Evolutionary conservation across 345 rosid genomes (phyloP), one percentile per base, ranked within the genome.

Genomic region (Lepidium aucheri): DNA sequence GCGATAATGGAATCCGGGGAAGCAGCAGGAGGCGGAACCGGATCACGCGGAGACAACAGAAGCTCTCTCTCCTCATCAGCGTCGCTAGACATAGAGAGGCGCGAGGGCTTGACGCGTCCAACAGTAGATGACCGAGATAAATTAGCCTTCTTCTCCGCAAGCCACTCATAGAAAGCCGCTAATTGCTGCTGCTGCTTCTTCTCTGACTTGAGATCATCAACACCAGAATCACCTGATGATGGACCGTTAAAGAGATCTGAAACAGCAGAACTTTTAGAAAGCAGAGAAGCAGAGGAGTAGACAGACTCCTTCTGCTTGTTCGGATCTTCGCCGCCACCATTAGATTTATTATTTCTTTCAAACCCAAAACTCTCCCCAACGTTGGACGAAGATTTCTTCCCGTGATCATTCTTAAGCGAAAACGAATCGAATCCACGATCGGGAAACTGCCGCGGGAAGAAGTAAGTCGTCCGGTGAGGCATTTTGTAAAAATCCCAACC

Each of bases 391-490:
- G 53, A 17, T 34, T 77, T 81, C 75, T 83, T 87, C 76, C 80
- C 95, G 72, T 80, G 89, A 74, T 81, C 81, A 40, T 70, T 70
- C 57, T 81, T 79, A 4, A 75, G 11, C 26, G 85, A 75, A 17
- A 61, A 61, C 9, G 86, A 74, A 74, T 82, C 92, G 73, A 82
- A 78, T 26, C 84, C 87, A n/a, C 77, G 87, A 72, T 89, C 96
- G 13, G 90, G 95, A 61, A 92, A 87, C 74, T 89, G 98, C 81
- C 98, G 81, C n/a, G 96, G 97, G 81, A 93, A 93, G 85, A 93
- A 82, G 87, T 93, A 93, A 67, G 98, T 93, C 1, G 97, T 80
- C 58, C 98, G 79, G 75, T 93, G 98, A 78, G 98, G 98, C 97
- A 93, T 93, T 62, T 75, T 68, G 54, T 33, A 20, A 1, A 16